These are phyloP conservation scores for Irpex sp. DNA, from an alignment of 1,284 basidiomycete species.

Conservation along the genomic window DNA sequence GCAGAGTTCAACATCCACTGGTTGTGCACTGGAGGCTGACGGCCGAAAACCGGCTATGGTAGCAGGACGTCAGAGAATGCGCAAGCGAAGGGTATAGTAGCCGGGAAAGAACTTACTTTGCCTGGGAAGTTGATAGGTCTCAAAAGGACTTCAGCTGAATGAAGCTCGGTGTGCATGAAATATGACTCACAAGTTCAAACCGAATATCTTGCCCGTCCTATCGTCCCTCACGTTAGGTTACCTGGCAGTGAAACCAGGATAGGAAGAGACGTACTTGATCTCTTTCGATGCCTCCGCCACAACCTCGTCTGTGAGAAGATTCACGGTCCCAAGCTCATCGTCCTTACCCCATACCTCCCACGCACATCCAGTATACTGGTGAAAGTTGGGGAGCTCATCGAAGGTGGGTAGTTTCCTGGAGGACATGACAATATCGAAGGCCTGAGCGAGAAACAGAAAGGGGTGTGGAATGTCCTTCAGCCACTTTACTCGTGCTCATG, in stretches of 20 bases:
- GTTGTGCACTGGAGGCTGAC: conserved; percentile 43
- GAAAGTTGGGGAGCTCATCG: conserved; percentile 59
- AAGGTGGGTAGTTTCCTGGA: conserved; percentile 44
- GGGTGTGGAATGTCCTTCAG: too few relatives aligned
- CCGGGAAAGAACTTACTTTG: conserved; percentile 36
- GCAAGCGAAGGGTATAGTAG: neutral
- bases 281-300: conserved; percentile 60
- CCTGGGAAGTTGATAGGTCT: conserved; percentile 70
- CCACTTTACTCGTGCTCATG: neutral
- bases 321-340: conserved; percentile 70
- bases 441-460: too few relatives aligned
- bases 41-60: conserved; percentile 58
- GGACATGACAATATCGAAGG: conserved; percentile 5
- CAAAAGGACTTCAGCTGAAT: neutral
- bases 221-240: conserved; percentile 1
- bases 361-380: conserved; percentile 59
- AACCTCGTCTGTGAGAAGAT: conserved; percentile 62
- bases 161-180: neutral
- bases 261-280: conserved; percentile 44
- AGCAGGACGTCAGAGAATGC: neutral
- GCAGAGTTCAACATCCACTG: conserved; percentile 31
- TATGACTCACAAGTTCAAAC: neutral
- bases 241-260: neutral
- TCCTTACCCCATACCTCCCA: conserved; percentile 72
- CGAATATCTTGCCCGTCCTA: neutral